Conservation (phyloP, 2,329 filamentous ascomycete species). For the Aspergillus terreus region DNA sequence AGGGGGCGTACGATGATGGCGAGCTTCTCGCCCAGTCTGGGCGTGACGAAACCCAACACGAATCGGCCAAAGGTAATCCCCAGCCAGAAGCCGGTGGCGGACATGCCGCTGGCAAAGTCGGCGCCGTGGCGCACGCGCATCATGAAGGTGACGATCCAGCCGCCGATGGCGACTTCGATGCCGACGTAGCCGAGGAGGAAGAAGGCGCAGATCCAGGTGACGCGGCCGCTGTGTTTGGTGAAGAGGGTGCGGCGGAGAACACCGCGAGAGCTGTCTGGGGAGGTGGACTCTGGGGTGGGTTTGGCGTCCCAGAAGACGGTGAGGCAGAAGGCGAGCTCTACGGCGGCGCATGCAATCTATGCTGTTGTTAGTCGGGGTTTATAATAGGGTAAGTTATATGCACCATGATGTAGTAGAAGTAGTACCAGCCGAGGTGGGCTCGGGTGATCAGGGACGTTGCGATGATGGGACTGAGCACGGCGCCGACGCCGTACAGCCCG, state of each 20-base stretch:
- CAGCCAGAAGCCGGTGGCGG: slow-evolving; percentile 78
- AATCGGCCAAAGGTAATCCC: slow-evolving; percentile 73
- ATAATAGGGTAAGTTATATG: slow-evolving; percentile 15
- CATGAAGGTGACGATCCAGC: slow-evolving; percentile 87
- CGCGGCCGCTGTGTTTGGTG: slow-evolving; percentile 6
- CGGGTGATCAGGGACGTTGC: slow-evolving; percentile 70
- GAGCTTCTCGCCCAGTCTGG: slow-evolving; percentile 62
- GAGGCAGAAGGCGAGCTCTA: slow-evolving; percentile 21
- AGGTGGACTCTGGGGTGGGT: background rate
- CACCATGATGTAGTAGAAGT: slow-evolving; percentile 74
- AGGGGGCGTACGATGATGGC: slow-evolving; percentile 45
- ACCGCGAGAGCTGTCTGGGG: background rate
- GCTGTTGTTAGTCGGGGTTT: background rate
- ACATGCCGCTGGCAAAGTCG: slow-evolving; percentile 69
- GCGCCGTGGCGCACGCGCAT: slow-evolving; percentile 67
- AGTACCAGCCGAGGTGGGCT: slow-evolving; percentile 61
- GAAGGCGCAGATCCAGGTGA: slow-evolving; percentile 39
- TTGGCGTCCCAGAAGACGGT: slow-evolving; percentile 13
- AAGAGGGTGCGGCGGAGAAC: slow-evolving; percentile 10
- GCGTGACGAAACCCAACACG: slow-evolving; percentile 71
- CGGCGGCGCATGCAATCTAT: slow-evolving; percentile 20
- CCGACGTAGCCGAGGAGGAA: slow-evolving; percentile 80
- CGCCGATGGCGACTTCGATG: slow-evolving; percentile 65
- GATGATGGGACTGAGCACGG: slow-evolving; percentile 64
- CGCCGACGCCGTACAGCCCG: slow-evolving; percentile 69